phyloP scores from a whole-genome alignment of 345 rosid genomes.

The Ceriops decandra region DNA sequence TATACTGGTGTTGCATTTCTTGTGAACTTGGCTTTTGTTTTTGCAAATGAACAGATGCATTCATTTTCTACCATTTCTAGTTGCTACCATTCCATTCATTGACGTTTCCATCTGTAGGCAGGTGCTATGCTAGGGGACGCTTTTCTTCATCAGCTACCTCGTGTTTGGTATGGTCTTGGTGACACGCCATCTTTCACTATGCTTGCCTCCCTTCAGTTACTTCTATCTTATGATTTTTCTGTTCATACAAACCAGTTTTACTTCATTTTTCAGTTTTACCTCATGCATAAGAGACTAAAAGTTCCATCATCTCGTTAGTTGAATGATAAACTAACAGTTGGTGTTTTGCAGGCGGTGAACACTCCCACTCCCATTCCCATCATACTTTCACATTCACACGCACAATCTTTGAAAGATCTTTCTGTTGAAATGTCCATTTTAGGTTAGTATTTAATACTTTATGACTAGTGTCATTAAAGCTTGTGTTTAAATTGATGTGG shows the following conservation, averaged over 20 bases:
- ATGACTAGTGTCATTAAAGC: background rate
- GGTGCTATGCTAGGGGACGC: slow-evolving; percentile 99
- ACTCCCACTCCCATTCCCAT: slow-evolving; percentile 63
- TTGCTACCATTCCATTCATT: background rate
- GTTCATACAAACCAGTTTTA: background rate
- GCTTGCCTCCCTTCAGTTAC: background rate
- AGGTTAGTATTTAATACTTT: slow-evolving; percentile 40
- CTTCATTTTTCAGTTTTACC: too few species aligned
- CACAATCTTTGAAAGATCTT: slow-evolving; percentile 76
- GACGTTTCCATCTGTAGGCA: slow-evolving; percentile 47
- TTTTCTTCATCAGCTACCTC: slow-evolving; percentile 95
- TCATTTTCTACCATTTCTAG: background rate
- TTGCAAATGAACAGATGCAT: background rate
- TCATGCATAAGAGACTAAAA: background rate
- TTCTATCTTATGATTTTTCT: background rate
- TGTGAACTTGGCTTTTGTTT: background rate
- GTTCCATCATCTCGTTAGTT: slow-evolving; percentile 4
- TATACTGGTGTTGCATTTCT: background rate
- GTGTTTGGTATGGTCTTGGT: slow-evolving; percentile 70
- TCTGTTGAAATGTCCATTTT: slow-evolving; percentile 84
- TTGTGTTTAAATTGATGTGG: background rate
- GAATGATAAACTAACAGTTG: slow-evolving; percentile 6
- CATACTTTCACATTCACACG: slow-evolving; percentile 33
- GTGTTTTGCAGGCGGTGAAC: slow-evolving; percentile 65
- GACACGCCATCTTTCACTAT: background rate